Conservation (phyloP, 768 basidiomycete species). For the Termitomyces sp. region DNA sequence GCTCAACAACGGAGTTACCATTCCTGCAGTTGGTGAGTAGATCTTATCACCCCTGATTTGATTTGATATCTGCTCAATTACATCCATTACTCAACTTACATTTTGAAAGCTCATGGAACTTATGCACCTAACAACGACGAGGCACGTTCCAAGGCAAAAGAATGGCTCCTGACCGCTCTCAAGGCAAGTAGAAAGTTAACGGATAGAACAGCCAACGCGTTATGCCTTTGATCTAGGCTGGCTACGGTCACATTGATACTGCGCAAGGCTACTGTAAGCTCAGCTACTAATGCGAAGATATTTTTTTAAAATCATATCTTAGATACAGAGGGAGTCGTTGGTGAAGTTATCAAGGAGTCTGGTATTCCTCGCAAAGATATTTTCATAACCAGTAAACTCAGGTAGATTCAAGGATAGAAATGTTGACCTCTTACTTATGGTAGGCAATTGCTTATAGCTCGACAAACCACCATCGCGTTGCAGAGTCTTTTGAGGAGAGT, state of each 20-base stretch:
- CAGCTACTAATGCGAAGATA: too few relatives aligned
- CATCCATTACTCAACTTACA: not conserved
- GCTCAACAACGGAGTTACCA: constrained; percentile 27
- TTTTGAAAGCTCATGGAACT: constrained; percentile 29
- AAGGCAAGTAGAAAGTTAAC: constrained; percentile 19
- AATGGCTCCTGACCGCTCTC: constrained; percentile 35
- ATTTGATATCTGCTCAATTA: not conserved
- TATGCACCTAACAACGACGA: constrained; percentile 30
- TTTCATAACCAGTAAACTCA: constrained; percentile 46
- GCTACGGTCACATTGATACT: constrained; percentile 38
- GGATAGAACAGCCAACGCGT: not conserved
- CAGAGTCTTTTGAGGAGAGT: constrained; percentile 35
- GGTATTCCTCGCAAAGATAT: constrained; percentile 43
- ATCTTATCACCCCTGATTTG: not conserved
- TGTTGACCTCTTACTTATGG: not conserved
- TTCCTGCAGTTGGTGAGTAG: constrained; percentile 28
- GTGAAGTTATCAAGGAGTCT: constrained; percentile 38
- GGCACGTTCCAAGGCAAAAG: constrained; percentile 25
- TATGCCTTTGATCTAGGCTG: constrained; percentile 21
- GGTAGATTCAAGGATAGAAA: constrained; percentile 17
- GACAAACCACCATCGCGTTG: constrained; percentile 27
- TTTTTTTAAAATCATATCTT: not conserved
- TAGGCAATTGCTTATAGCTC: not conserved
- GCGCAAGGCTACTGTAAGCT: constrained; percentile 26
- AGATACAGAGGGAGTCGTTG: constrained; percentile 37